Evolutionary conservation across 768 basidiomycete species (phyloP), one percentile per base, ranked within the genome.

Genomic region (Boletellus ananiceps): DNA sequence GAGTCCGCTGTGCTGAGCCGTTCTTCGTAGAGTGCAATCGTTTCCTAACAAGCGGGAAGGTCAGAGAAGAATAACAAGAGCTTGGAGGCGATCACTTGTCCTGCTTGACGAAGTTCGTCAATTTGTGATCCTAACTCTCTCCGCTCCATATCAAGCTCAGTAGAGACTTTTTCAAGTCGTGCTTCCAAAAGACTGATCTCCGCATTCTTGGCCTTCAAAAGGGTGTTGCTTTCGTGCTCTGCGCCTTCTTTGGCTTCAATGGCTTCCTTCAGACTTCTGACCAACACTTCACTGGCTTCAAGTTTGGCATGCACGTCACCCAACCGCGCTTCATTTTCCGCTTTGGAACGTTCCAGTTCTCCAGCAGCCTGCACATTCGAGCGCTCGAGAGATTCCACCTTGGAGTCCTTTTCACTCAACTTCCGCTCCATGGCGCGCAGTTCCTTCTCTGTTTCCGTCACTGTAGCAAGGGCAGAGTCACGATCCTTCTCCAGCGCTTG

Each of bases 1-100:
- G 73, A 72, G 58, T 93, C 88, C 18, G 82, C 78, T 2, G 74
- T 75, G 49, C 80, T 86, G 5, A 95, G 73, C 33, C 85, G 82
- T 62, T 93, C 91, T 70, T 99, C 95, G 62, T 98, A 97, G 11
- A 96, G 75, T 16, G 90, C 89, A 51, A 96, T 96, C 0, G 93
- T 92, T 81, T 93, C 91, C 89, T 93, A 21, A 41, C 41, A 44
- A 41, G 12, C 49, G 46, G 18, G 44, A 47, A 14, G 14, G 23
- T 56, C 16, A 40, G 47, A 38, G 12, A 16, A 16, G 18, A 25
- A 35, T 13, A 27, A 15, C 29, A 48, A 16, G 42, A 35, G 43
- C 11, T 27, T 15, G 25, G 40, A 43, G 19, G 12, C 18, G 52
- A 75, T 57, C 60, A 90, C 91, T 75, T 94, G 90, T 32, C 94